These are phyloP conservation scores for Solanum piurae DNA, from an alignment of 257 asterid species.

Conservation along the genomic window DNA sequence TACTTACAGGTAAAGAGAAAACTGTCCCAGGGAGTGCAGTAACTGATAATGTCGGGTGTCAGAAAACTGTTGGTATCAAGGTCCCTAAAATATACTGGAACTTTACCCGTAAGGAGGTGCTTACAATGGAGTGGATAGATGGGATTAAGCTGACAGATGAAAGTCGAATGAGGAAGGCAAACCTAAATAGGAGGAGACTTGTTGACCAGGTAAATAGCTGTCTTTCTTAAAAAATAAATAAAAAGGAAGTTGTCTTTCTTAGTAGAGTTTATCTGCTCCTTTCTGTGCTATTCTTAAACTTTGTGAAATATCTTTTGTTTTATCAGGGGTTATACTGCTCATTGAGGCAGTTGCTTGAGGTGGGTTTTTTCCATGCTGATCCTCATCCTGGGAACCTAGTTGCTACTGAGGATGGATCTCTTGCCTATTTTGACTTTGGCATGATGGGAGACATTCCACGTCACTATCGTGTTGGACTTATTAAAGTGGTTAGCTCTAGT, in stretches of 20 bases:
- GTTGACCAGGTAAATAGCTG: constrained; percentile 61
- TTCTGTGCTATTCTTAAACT: neutral
- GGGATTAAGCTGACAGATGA: constrained; percentile 88
- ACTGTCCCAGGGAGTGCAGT: constrained; percentile 12
- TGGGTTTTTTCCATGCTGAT: constrained; percentile 97
- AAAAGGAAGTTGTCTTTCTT: neutral
- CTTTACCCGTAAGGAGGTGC: constrained; percentile 77
- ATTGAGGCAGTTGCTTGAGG: constrained; percentile 91
- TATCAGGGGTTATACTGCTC: constrained; percentile 85
- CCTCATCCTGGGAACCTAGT: constrained; percentile 99
- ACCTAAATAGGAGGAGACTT: constrained; percentile 64
- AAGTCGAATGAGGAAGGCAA: constrained; percentile 56
- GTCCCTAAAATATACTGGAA: constrained; percentile 95
- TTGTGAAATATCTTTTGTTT: neutral
- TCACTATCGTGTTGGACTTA: constrained; percentile 94
- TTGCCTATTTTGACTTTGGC: constrained; percentile 97
- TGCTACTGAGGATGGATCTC: constrained; percentile 76
- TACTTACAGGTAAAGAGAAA: constrained; percentile 34
- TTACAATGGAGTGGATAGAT: constrained; percentile 97
- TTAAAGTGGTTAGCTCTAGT: constrained; percentile 57
- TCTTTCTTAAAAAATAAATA: neutral
- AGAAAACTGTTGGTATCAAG: constrained; percentile 44
- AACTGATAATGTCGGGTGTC: constrained; percentile 9
- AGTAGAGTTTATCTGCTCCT: neutral
- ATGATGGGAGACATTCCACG: constrained; percentile 99